phyloP scores from a whole-genome alignment of 2,329 filamentous ascomycete species.

The Corniculantispora saksenae region DNA sequence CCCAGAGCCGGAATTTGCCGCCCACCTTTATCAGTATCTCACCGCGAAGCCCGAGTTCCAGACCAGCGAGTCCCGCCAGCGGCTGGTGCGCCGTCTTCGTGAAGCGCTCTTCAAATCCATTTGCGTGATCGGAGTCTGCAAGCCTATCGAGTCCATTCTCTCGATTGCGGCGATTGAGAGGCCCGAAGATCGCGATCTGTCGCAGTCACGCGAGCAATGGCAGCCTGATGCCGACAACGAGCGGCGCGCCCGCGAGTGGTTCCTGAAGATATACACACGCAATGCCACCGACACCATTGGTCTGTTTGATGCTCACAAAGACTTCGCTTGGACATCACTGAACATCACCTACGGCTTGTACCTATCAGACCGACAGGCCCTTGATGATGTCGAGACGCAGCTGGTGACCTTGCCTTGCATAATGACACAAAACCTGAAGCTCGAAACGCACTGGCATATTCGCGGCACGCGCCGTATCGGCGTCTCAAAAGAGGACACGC shows the following conservation, averaged over 20 bases:
- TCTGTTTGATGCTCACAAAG: conserved; percentile 38
- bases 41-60: conserved; percentile 48
- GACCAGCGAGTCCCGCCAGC: conserved; percentile 45
- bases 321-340: conserved; percentile 51
- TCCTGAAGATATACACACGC: conserved; percentile 55
- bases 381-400: conserved; percentile 56
- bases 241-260: conserved; percentile 55
- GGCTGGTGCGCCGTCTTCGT: conserved; percentile 51
- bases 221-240: conserved; percentile 57
- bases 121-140: conserved; percentile 61
- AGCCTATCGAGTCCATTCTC: conserved; percentile 61
- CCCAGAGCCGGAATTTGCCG: conserved; percentile 45
- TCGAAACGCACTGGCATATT: conserved; percentile 56
- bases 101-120: conserved; percentile 62
- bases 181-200: conserved; percentile 58
- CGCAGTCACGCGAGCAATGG: conserved; percentile 57
- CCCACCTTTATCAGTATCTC: conserved; percentile 58
- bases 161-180: conserved; percentile 52
- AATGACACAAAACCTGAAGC: conserved; percentile 57
- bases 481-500: conserved; percentile 29
- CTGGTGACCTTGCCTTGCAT: conserved; percentile 55
- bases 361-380: conserved; percentile 55
- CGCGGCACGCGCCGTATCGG: conserved; percentile 29
- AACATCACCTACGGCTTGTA: conserved; percentile 62
- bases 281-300: conserved; percentile 41